Evolutionary conservation across 2,329 filamentous ascomycete species (phyloP), one percentile per base, ranked within the genome.

Genomic region (Colletotrichum plurivorum): DNA sequence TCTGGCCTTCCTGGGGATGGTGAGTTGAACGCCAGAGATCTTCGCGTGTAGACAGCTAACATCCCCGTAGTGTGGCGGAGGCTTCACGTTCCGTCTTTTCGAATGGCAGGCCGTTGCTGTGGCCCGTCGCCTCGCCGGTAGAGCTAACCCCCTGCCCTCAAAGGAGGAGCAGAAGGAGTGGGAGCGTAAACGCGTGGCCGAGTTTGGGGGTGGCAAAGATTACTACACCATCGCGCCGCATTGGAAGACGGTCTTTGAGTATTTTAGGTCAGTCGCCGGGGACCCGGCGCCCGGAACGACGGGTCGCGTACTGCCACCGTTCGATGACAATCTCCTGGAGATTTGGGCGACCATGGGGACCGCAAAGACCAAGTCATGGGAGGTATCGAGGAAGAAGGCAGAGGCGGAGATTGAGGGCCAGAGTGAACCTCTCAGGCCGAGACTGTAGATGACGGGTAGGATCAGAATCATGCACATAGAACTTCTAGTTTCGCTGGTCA

Each of bases 271-370:
- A 5, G 74, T 85, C 27, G 83, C 83, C 0, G 83, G 84, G 0
- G 78, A 84, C 7, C 83, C 84, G 2, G 74, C 72, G 0, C 72
- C 76, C 5, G 80, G 78, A 0, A 77, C 77, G 4, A 78, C 78
- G 0, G 84, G 83, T 0, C 77, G 83, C 7, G 73, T 73, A 12
- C 71, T 86, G 36, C 83, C 83, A 2, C 76, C 74, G 2, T 86
- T 84, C 60, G 79, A 84, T 13, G 76, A 77, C 27, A 76, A 76
- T 22, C 83, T 81, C 81, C 63, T 78, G 2, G 75, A 77, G 2
- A 46, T 76, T 5, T 79, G 78, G 77, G 72, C 72, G 27, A 72
- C 73, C 0, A 79, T 79, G 76, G 71, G 76, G 4, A 69, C 60
- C 1, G 61, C 73, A 10, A 79, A 79, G 70, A 73, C 77, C 12